Base-by-base conservation (phyloP, 2,329 filamentous ascomycete species). In the Scedosporium boydii region DNA sequence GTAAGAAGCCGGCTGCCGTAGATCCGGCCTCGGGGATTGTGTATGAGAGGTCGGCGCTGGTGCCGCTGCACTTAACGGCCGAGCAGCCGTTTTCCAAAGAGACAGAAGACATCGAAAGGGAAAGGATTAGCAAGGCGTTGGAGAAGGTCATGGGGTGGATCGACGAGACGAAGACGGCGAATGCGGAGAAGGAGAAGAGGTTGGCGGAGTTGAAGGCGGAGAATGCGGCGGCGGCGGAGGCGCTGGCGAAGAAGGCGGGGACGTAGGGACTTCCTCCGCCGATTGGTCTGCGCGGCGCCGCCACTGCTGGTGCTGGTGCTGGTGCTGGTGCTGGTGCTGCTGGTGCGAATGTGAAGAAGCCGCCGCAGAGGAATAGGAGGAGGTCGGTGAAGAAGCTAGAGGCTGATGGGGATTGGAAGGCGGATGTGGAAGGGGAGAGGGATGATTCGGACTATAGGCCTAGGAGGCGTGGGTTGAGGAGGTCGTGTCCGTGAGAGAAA, bases 81-180 rank as follows among this genome's bases (percentile, higher is more conserved):
- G 87, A 82, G 41, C 87, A 87, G 70, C 87, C 86, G n/a, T 93
- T 90, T 71, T 90, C 87, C 73, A 80, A 81, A 63, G 86, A 89
- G 76, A 87, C 86, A 58, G 89, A 90, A 76, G 79, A 82, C 66
- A 74, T 82, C 6, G 85, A 88, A 74, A 74, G 87, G 42, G 82
- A 83, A 71, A 81, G 80, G 69, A 75, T 88, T 56, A 79, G 78
- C 65, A 87, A 87, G 64, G 89, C 89, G 62, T 77, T 86, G 70
- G 79, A 80, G 62, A 83, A 86, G 70, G 83, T 90, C 51, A 79
- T 83, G 62, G 80, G 83, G 62, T 84, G 88, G 71, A 78, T 80
- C 59, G 79, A 79, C 70, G 81, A 78, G 69, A 80, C 87, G 65
- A 82, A 83, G 67, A 81, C 78, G 65, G 80, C 84, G 74, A 80